Evolutionary conservation across 1,284 basidiomycete species (phyloP).

Genomic region (Pseudozyma sp.): DNA sequence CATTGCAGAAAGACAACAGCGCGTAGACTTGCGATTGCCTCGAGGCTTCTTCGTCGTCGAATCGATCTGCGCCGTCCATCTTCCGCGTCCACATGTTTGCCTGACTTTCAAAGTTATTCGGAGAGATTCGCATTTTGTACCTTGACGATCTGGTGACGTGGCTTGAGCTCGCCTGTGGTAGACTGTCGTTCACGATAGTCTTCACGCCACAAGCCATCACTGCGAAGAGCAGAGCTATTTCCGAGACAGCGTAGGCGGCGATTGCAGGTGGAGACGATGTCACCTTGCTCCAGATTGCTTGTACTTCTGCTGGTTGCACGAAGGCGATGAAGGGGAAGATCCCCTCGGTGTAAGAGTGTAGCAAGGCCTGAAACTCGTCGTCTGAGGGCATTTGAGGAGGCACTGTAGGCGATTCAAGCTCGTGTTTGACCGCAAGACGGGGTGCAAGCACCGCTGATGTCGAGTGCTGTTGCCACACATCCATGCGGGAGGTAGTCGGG

Average conservation of each 20-base stretch:
- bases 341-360: conserved; percentile 1
- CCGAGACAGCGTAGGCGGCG: neutral
- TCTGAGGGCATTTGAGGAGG: neutral
- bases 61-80: neutral
- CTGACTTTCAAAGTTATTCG: neutral
- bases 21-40: neutral
- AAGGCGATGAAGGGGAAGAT: conserved; percentile 4
- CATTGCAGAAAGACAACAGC: conserved; percentile 3
- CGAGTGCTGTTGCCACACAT: too few relatives aligned
- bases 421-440: neutral
- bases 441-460: too few relatives aligned
- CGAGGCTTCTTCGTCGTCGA: neutral
- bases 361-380: conserved; percentile 5
- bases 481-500: neutral
- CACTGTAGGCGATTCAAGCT: neutral
- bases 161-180: too few relatives aligned
- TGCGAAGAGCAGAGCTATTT: conserved; percentile 8
- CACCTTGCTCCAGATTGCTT: conserved; percentile 2
- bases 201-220: conserved; percentile 21
- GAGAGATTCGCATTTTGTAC: neutral
- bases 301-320: neutral
- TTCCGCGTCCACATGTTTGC: neutral
- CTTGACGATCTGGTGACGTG: neutral
- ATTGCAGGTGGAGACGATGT: neutral
- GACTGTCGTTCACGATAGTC: neutral